A percentile compares a stretch with the other conserved stretches of the same genome.
Evolutionary conservation across 164 flowering plant species (phyloP).

Genomic region (Brasenia schreberi): DNA sequence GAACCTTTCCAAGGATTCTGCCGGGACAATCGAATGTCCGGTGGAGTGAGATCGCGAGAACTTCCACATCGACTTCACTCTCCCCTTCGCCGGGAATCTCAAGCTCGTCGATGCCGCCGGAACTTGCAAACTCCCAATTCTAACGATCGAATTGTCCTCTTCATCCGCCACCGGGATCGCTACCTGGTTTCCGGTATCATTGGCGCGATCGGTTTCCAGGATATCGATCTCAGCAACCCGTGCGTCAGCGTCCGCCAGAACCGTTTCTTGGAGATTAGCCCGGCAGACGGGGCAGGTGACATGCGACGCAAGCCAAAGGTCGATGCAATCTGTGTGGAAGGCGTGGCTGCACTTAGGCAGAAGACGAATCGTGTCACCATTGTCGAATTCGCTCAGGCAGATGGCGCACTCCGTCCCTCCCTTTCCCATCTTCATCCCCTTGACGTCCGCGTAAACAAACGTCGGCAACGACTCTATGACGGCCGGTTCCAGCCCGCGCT

Average conservation of each 20-base stretch:
- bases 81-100: not conserved
- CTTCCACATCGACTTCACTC: not conserved
- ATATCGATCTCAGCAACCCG: not conserved
- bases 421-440: slow-evolving; percentile 23
- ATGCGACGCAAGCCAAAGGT: slow-evolving; percentile 23
- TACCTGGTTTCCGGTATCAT: not conserved
- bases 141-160: slow-evolving; percentile 12
- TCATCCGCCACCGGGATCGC: not conserved
- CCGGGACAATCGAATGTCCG: not conserved
- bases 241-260: not conserved
- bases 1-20: not conserved
- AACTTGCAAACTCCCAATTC: too few species aligned
- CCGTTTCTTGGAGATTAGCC: slow-evolving; percentile 7
- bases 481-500: slow-evolving; percentile 16
- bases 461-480: slow-evolving; percentile 22
- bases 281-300: slow-evolving; percentile 40
- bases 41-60: not conserved
- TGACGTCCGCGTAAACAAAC: slow-evolving; percentile 21
- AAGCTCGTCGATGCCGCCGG: not conserved
- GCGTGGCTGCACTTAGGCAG: slow-evolving; percentile 35
- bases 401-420: slow-evolving; percentile 30
- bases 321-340: slow-evolving; percentile 35
- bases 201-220: not conserved
- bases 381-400: slow-evolving; percentile 27
- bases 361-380: slow-evolving; percentile 21